Percentiles rank a stretch among this genome's conserved stretches.
These are phyloP conservation scores for Blastobotrys apis DNA, from an alignment of 1,139 yeast genomes.

Conservation along the genomic window DNA sequence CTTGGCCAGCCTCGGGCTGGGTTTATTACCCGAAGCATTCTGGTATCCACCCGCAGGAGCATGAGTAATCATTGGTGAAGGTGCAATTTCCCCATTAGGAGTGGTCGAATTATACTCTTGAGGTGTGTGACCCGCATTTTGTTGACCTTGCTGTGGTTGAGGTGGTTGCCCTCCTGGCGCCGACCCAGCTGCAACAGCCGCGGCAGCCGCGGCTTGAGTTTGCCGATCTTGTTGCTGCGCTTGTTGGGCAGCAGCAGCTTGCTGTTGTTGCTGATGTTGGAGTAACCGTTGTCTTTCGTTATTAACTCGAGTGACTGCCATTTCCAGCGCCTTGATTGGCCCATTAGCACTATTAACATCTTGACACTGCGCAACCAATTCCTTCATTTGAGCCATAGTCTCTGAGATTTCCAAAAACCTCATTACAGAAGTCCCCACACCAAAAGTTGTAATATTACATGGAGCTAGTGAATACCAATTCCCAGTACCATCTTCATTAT, in stretches of 20 bases:
- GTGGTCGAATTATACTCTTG: constrained; percentile 10
- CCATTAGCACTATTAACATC: constrained; percentile 42
- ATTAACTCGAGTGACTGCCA: constrained; percentile 35
- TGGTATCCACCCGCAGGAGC: constrained; percentile 10
- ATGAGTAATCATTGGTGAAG: constrained; percentile 13
- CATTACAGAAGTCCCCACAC: constrained; percentile 62
- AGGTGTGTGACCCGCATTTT: neutral
- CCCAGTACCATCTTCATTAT: constrained; percentile 17
- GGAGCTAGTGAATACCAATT: constrained; percentile 21
- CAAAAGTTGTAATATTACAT: constrained; percentile 44
- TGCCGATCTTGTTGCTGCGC: constrained; percentile 9
- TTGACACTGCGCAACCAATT: constrained; percentile 57
- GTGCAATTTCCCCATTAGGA: constrained; percentile 13
- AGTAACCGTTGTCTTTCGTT: constrained; percentile 16
- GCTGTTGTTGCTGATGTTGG: constrained; percentile 13
- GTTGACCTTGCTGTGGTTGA: constrained; percentile 1
- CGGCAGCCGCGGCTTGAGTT: constrained; percentile 6
- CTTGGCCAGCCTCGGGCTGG: constrained; percentile 17
- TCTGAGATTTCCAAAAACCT: constrained; percentile 70
- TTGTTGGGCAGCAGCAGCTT: neutral
- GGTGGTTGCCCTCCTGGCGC: neutral
- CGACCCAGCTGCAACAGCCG: constrained; percentile 5
- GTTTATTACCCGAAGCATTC: constrained; percentile 4
- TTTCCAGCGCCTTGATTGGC: constrained; percentile 57
- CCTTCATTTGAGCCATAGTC: constrained; percentile 64